Conservation (phyloP, 78 protist genomes). For the Monosiga brevicollis region DNA sequence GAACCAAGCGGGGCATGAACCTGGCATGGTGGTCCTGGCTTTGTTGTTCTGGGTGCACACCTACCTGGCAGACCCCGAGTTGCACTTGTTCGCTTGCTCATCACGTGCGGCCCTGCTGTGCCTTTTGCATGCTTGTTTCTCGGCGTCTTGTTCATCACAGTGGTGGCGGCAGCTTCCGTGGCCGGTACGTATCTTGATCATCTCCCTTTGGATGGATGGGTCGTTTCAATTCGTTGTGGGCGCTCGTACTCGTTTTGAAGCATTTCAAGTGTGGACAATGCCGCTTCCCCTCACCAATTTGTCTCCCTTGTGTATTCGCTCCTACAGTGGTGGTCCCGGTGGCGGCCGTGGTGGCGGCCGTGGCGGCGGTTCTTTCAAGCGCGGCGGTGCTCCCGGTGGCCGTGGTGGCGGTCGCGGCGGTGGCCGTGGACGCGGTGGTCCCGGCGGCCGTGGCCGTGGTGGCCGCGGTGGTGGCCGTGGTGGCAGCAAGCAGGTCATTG, state of each 20-base stretch:
- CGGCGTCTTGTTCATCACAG: not conserved
- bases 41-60: too few species aligned
- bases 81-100: not conserved
- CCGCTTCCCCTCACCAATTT: too few species aligned
- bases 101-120: not conserved
- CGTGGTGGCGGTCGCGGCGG: not conserved
- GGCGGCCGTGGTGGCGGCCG: not conserved
- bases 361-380: conserved; percentile 5
- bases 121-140: not conserved
- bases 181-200: not conserved
- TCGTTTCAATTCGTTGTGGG: not conserved
- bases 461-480: conserved; percentile 31
- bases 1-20: not conserved
- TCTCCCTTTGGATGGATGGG: not conserved
- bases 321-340: not conserved
- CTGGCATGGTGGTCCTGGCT: not conserved
- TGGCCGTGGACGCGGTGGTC: conserved; percentile 9
- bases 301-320: not conserved
- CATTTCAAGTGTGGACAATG: not conserved
- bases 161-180: not conserved
- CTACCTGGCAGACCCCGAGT: too few species aligned
- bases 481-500: conserved; percentile 66
- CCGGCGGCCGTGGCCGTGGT: not conserved
- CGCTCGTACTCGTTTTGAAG: not conserved
- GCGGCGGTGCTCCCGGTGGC: not conserved